Base-by-base conservation (phyloP, 805 yeast genomes). In the Cyberlindnera americana region DNA sequence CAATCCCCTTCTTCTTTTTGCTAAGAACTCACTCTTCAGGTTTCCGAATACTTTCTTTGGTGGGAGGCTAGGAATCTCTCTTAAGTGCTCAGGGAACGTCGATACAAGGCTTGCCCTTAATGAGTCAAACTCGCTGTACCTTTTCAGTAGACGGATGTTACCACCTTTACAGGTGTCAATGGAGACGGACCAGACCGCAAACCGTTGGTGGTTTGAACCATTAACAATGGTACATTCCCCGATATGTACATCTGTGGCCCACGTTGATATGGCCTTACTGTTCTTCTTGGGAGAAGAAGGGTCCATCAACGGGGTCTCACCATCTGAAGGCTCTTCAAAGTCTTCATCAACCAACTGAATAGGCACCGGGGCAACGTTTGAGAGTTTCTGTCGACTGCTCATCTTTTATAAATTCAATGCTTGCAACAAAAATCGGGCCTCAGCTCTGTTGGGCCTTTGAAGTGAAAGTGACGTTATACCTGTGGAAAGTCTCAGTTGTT, bases 101-200 rank as follows among this genome's bases (percentile, higher is more conserved):
- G 29, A 33, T 12, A 57, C 48, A n/a, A 82, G 54, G 2, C 48
- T 42, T 1, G 41, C 47, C 22, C 81, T 63, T 17, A 85, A 64
- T 25, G 46, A 37, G 27, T 65, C 81, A 39, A 86, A 72, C 38
- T 85, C 91, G 33, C 77, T 72, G 54, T 81, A 85, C 33, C 95
- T 57, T 54, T 75, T 77, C 52, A 77, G 68, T 4, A 80, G 52
- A 26, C 61, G 54, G 13, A 82, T 67, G 4, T 48, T 44, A 1
- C 64, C 53, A 1, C 60, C 64, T 5, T 46, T 47, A 6, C 50
- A 28, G 2, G 72, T 69, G 14, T 60, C 63, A 17, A 73, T 60
- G 5, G 48, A 40, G 5, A 73, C 50, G 8, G 60, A 48, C 69
- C 72, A 72, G 2, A 61, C 65, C 6, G 72, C 74, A 46, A 71